A percentile compares a stretch with the other conserved stretches of the same genome.
These are phyloP conservation scores for Tephrocybe sp. DNA, from an alignment of 768 basidiomycete genomes.

Conservation along the genomic window DNA sequence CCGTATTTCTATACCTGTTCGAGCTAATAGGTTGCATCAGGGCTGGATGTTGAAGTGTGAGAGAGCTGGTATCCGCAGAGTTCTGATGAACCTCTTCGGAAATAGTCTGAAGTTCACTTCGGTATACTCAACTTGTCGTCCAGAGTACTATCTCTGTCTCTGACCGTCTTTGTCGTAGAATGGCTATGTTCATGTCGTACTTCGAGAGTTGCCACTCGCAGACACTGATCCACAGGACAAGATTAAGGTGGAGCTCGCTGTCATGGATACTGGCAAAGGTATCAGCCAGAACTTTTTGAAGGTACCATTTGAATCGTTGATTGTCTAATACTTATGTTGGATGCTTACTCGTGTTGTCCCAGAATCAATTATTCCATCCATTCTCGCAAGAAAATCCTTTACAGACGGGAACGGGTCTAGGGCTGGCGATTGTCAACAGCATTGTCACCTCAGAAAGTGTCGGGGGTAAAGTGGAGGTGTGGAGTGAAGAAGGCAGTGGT, in stretches of 20 bases:
- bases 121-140: constrained; percentile 38
- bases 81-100: constrained; percentile 93
- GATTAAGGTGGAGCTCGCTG: constrained; percentile 79
- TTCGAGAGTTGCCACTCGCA: constrained; percentile 68
- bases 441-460: constrained; percentile 86
- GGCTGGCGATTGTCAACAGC: constrained; percentile 92
- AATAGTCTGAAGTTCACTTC: constrained; percentile 93
- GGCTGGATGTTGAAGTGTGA: constrained; percentile 89
- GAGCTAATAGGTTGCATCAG: constrained; percentile 33
- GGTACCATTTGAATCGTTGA: constrained; percentile 40
- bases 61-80: constrained; percentile 87
- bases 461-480: constrained; percentile 90
- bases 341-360: constrained; percentile 1
- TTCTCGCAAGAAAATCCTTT: constrained; percentile 97
- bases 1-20: not conserved
- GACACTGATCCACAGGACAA: constrained; percentile 54
- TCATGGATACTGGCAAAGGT: constrained; percentile 92
- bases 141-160: not conserved
- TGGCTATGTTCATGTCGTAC: constrained; percentile 84
- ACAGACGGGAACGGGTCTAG: constrained; percentile 90
- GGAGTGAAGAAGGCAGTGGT: constrained; percentile 86
- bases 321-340: not conserved
- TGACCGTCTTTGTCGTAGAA: constrained; percentile 40
- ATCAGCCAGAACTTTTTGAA: constrained; percentile 93
- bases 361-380: constrained; percentile 95